Evolutionary conservation across 2,329 filamentous ascomycete species (phyloP).

Genomic region (Lojkania enalia): DNA sequence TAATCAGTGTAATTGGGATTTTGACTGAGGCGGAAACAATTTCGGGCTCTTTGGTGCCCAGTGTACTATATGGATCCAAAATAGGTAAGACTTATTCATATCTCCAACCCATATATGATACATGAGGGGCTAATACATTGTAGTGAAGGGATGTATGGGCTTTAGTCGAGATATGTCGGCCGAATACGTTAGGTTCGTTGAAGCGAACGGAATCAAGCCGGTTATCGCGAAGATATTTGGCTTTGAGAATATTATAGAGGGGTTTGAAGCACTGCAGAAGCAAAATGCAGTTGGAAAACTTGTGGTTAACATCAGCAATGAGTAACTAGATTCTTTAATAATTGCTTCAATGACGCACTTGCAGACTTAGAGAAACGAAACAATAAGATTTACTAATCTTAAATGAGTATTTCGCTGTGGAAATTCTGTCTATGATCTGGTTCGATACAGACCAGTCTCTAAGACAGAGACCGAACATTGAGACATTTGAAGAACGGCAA

Average conservation of each 20-base stretch:
- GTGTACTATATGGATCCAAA: constrained; percentile 5
- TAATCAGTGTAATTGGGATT: constrained; percentile 8
- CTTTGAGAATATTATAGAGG: constrained; percentile 18
- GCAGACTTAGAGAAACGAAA: too few relatives aligned
- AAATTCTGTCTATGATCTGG: too few relatives aligned
- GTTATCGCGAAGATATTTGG: constrained; percentile 22
- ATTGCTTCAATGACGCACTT: too few relatives aligned
- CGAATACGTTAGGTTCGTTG: constrained; percentile 23
- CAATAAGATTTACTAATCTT: too few relatives aligned
- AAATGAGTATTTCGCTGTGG: too few relatives aligned
- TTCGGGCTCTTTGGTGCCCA: constrained; percentile 2
- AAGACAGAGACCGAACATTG: too few relatives aligned
- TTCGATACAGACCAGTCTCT: too few relatives aligned
- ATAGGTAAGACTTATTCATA: constrained; percentile 4
- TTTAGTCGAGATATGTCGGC: constrained; percentile 22
- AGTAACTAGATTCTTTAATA: too few relatives aligned
- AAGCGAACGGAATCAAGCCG: constrained; percentile 24
- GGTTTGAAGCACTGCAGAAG: constrained; percentile 14
- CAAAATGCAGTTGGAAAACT: constrained; percentile 20
- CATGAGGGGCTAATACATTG: neutral
- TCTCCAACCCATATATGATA: neutral
- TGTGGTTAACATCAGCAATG: constrained; percentile 17
- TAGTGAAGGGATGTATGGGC: constrained; percentile 24
- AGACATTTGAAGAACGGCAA: too few relatives aligned
- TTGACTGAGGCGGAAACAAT: constrained; percentile 2